Conservation (phyloP, 1,139 yeast species). For the Pichia sp. region DNA sequence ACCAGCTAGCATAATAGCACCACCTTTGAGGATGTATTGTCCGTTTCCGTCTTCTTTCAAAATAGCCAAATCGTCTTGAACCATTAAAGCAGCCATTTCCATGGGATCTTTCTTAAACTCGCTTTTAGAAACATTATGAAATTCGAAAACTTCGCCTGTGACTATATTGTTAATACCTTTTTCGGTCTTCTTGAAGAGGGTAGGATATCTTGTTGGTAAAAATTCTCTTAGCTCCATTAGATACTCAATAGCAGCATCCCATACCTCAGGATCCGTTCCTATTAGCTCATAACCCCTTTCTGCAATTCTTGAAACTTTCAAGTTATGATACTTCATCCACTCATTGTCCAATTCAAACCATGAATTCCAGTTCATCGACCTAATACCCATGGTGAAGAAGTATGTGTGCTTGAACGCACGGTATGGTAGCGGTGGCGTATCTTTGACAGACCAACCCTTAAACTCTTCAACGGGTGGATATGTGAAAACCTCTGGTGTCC, state of each 20-base stretch:
- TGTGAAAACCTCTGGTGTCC: conserved; percentile 51
- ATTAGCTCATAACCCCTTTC: conserved; percentile 47
- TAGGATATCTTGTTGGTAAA: conserved; percentile 58
- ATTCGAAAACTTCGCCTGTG: conserved; percentile 49
- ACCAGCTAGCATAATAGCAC: conserved; percentile 60
- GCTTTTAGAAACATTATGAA: conserved; percentile 29
- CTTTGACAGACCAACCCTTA: conserved; percentile 47
- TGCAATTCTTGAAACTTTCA: conserved; percentile 47
- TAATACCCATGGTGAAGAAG: conserved; percentile 58
- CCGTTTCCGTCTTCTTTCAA: conserved; percentile 60
- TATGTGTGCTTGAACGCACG: conserved; percentile 61
- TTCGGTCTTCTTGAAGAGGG: conserved; percentile 43
- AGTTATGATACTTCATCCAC: conserved; percentile 52
- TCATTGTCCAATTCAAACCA: conserved; percentile 69
- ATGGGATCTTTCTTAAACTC: conserved; percentile 50
- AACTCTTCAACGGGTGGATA: conserved; percentile 49
- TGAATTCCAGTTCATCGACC: conserved; percentile 52
- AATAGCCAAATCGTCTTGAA: conserved; percentile 68
- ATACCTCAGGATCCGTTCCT: conserved; percentile 50
- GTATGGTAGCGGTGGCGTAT: conserved; percentile 55
- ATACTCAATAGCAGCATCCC: conserved; percentile 54
- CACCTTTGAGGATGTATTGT: conserved; percentile 52
- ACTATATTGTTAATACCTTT: conserved; percentile 48
- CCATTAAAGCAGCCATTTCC: conserved; percentile 51
- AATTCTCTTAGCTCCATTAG: conserved; percentile 50